Conservation (phyloP, 306 rosid species). For the Pueraria montana region DNA sequence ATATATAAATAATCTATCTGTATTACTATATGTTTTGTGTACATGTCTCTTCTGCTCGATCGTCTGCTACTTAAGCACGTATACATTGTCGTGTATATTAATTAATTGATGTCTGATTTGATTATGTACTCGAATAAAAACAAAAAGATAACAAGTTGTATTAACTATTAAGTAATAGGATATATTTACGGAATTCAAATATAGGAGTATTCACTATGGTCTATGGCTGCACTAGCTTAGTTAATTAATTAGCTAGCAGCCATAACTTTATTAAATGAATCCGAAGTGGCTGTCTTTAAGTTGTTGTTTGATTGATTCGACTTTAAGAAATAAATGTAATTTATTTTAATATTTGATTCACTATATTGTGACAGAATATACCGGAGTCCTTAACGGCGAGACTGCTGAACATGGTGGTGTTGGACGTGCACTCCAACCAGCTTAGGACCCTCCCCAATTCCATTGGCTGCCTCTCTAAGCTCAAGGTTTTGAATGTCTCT, state of each 20-base stretch:
- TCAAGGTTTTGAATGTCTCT: conserved; percentile 79
- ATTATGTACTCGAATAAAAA: background rate
- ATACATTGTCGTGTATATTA: background rate
- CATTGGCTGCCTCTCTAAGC: conserved; percentile 88
- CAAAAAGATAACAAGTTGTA: background rate
- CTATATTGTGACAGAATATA: conserved; percentile 58
- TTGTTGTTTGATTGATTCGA: background rate
- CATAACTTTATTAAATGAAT: background rate
- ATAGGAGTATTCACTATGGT: background rate
- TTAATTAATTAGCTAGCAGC: background rate
- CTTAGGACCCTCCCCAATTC: conserved; percentile 84
- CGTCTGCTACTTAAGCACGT: background rate
- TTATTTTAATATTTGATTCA: background rate
- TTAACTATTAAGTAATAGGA: background rate
- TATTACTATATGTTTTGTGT: background rate
- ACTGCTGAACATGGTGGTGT: conserved; percentile 67
- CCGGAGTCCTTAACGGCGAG: conserved; percentile 89
- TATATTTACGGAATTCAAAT: background rate
- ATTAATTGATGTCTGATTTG: background rate
- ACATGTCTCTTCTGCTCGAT: background rate
- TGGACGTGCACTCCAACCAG: conserved; percentile 94
- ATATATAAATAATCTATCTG: too few relatives aligned
- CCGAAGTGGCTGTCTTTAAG: background rate
- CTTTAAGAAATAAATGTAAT: background rate
- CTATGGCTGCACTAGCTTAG: background rate